phyloP scores from a whole-genome alignment of 371 early-diverging fungal species.

The Cokeromyces recurvatus region DNA sequence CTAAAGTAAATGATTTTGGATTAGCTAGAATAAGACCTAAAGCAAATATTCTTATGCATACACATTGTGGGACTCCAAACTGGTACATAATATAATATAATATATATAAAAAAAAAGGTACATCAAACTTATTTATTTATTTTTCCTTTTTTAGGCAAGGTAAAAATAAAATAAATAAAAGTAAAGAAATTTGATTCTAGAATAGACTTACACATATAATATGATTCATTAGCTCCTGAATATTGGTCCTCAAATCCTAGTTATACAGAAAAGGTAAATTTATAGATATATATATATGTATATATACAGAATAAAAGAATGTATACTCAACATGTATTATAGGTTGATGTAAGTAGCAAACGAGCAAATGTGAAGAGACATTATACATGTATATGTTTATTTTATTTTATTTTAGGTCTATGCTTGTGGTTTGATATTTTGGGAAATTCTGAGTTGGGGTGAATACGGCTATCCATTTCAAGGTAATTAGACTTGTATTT shows the following conservation, averaged over 20 bases:
- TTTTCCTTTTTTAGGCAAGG: conserved; percentile 6
- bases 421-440: conserved; percentile 73
- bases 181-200: too few species aligned
- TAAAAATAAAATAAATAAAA: conserved; percentile 1
- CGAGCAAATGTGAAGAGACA: too few species aligned
- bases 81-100: conserved; percentile 47
- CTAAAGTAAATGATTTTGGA: conserved; percentile 82
- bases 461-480: conserved; percentile 71
- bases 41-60: conserved; percentile 63
- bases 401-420: conserved; percentile 38
- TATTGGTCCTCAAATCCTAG: conserved; percentile 69
- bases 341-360: conserved; percentile 33
- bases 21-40: conserved; percentile 70
- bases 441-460: conserved; percentile 79
- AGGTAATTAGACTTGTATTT: too few species aligned
- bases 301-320: too few species aligned
- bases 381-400: too few species aligned
- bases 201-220: too few species aligned
- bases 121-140: neutral
- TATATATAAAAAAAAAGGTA: neutral
- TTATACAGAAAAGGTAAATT: conserved; percentile 73
- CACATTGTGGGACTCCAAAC: conserved; percentile 74
- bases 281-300: neutral
- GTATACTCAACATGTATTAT: too few species aligned
- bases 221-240: conserved; percentile 63